Base-by-base conservation (phyloP, 768 basidiomycete species). In the Lactarius hatsudake region DNA sequence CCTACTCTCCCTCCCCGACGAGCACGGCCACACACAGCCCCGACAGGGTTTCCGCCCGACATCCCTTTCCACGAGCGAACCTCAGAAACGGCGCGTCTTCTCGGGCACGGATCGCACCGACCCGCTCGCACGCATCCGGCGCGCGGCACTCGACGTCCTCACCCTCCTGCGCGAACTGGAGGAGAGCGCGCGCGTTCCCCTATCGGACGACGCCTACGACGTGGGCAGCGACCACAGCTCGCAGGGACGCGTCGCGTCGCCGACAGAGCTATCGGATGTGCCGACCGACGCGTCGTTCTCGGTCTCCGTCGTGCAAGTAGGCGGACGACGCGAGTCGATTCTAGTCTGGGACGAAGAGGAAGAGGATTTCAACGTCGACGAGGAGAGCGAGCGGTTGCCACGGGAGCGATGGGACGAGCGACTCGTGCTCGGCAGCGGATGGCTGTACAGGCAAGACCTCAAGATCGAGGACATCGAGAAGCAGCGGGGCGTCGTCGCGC, bases 341-440 rank as follows among this genome's bases (percentile, higher is more conserved):
- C 88, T 90, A 0, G 90, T 94, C 1, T 94, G 93, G 93, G 89
- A 91, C 68, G 89, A 91, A 67, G 88, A 88, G 59, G 83, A 76
- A 36, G 71, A 75, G 51, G 76, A 83, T 42, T 74, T 79, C 67
- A 80, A 79, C 68, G 83, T 84, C 66, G 81, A 80, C 66, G 80
- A 80, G 61, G 80, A 81, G 59, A 74, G 73, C 58, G 84, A 86
- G 72, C 88, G 66, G 9, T 2, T 61, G 6, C 63, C 87, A 75
- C 81, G 83, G 48, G 89, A 91, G 69, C 79, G 81, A 20, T 94
- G 93, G 93, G 93, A 94, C 72, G 90, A 93, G 73, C 80, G 87
- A 40, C 81, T 94, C 12, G 87, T 92, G 0, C 80, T 94, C 13
- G 89, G 90, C 30, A 87, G 88, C 32, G 93, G 93, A 5, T 94